phyloP scores from a whole-genome alignment of 805 yeast genomes.

The Metschnikowia reukaufii region DNA sequence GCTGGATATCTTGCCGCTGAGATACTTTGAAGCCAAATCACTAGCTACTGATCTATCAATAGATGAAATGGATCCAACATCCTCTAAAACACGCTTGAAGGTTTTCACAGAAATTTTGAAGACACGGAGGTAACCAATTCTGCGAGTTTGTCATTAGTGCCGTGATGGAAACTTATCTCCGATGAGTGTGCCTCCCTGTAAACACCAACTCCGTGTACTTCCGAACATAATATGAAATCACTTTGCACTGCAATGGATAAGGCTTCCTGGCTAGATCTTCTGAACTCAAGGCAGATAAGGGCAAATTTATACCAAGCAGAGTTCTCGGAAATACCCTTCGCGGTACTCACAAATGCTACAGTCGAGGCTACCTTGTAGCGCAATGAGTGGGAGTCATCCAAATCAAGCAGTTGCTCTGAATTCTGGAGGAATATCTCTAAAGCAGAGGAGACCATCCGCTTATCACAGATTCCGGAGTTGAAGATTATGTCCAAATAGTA shows the following conservation, averaged over 20 bases:
- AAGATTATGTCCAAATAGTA: constrained; percentile 32
- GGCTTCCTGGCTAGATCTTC: constrained; percentile 59
- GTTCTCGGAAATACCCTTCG: constrained; percentile 31
- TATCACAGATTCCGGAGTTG: constrained; percentile 49
- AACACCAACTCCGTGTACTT: constrained; percentile 35
- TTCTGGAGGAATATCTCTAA: constrained; percentile 51
- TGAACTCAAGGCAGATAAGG: constrained; percentile 69
- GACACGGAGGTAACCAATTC: constrained; percentile 24
- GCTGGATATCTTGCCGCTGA: constrained; percentile 28
- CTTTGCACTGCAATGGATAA: constrained; percentile 35
- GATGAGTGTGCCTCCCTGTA: constrained; percentile 34
- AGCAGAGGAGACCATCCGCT: constrained; percentile 51
- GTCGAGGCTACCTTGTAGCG: constrained; percentile 26
- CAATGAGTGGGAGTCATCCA: constrained; percentile 15
- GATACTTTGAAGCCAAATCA: constrained; percentile 24
- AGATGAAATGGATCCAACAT: constrained; percentile 14
- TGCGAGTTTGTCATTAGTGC: constrained; percentile 20
- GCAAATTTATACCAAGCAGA: constrained; percentile 70
- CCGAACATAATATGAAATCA: constrained; percentile 23
- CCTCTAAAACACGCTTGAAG: constrained; percentile 23
- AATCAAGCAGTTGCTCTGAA: constrained; percentile 19
- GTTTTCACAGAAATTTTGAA: constrained; percentile 32
- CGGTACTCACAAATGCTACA: constrained; percentile 12
- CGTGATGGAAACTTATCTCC: constrained; percentile 23
- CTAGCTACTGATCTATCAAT: constrained; percentile 21